These are phyloP conservation scores for Phytopythium chamaehyphon DNA, from an alignment of 352 stramenopile species.

Conservation along the genomic window DNA sequence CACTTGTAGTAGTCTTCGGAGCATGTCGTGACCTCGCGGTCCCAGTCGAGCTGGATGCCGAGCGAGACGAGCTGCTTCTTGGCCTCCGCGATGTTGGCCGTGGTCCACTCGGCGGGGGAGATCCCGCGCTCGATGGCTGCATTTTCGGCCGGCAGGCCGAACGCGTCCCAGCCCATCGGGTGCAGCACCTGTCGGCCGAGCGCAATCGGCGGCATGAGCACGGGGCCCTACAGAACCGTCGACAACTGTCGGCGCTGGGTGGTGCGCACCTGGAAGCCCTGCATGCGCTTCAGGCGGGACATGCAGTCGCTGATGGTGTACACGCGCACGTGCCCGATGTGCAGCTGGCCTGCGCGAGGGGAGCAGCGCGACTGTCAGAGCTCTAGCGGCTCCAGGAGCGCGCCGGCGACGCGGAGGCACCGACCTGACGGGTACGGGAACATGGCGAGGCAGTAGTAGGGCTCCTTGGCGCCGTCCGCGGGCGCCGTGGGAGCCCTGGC, in stretches of 20 bases:
- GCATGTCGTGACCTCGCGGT: conserved; percentile 96
- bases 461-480: conserved; percentile 29
- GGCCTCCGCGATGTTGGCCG: conserved; percentile 96
- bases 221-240: no score
- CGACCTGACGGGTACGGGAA: conserved; percentile 98
- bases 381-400: background rate
- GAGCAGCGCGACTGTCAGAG: background rate
- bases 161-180: conserved; percentile 99
- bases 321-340: conserved; percentile 99
- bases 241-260: background rate
- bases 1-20: conserved; percentile 97
- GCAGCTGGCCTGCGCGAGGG: conserved; percentile 92
- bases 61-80: conserved; percentile 95
- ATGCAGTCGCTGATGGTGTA: conserved; percentile 99
- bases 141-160: conserved; percentile 99
- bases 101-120: conserved; percentile 94
- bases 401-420: background rate
- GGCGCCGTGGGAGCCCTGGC: conserved; percentile 7
- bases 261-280: conserved; percentile 85
- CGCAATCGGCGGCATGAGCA: background rate
- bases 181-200: conserved; percentile 97
- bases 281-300: conserved; percentile 96
- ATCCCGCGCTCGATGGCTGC: conserved; percentile 97
- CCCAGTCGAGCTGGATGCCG: conserved; percentile 98
- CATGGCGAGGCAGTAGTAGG: conserved; percentile 94